These are phyloP conservation scores for Bryoglossum gracile DNA, from an alignment of 495 filamentous ascomycete species.

Conservation along the genomic window DNA sequence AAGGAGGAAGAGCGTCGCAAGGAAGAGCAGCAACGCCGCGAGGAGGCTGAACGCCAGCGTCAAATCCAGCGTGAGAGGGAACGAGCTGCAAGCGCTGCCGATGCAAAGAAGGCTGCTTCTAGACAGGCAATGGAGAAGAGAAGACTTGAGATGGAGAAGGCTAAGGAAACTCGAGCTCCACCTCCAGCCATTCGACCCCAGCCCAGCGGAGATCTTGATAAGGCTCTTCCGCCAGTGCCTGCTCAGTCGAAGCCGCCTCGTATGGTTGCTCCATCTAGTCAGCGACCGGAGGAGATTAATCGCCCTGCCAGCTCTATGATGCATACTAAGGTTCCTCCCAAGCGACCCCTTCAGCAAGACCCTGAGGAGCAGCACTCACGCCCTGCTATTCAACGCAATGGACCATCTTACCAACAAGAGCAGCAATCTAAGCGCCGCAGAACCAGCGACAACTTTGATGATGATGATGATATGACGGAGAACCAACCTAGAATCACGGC, in stretches of 20 bases:
- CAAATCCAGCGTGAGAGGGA: constrained; percentile 38
- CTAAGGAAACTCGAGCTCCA: constrained; percentile 46
- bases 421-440: constrained; percentile 52
- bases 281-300: constrained; percentile 34
- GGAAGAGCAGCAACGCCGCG: constrained; percentile 40
- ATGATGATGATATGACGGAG: constrained; percentile 22
- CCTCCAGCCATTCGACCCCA: constrained; percentile 43
- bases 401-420: constrained; percentile 38
- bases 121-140: constrained; percentile 62
- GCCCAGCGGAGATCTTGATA: constrained; percentile 33
- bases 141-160: constrained; percentile 57
- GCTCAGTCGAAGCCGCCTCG: constrained; percentile 25
- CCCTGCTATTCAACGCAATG: constrained; percentile 34
- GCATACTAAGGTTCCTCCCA: constrained; percentile 38
- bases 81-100: constrained; percentile 26
- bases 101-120: constrained; percentile 60
- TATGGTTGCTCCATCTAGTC: constrained; percentile 30
- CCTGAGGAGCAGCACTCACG: constrained; percentile 34
- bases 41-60: constrained; percentile 43
- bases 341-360: constrained; percentile 45
- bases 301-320: constrained; percentile 38
- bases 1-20: constrained; percentile 49
- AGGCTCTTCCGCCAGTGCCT: constrained; percentile 21
- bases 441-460: constrained; percentile 39
- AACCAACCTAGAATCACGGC: constrained; percentile 50